Conservation (phyloP, 805 yeast genomes). For the Torulaspora microellipsoides region DNA sequence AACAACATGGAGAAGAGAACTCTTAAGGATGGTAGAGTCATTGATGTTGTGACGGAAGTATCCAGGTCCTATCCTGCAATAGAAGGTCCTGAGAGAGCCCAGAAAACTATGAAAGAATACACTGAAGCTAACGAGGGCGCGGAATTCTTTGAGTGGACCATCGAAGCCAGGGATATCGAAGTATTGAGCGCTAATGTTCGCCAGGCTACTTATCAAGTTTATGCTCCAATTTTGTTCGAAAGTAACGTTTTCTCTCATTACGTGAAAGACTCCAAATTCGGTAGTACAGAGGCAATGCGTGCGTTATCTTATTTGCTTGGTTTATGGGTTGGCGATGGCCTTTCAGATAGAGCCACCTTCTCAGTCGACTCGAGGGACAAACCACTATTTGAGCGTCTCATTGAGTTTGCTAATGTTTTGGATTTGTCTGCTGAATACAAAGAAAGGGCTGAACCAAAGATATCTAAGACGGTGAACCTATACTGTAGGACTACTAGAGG, state of each 20-base stretch:
- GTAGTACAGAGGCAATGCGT: conserved; percentile 8
- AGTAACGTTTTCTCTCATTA: conserved; percentile 2
- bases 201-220: conserved; percentile 33
- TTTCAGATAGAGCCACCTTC: conserved; percentile 14
- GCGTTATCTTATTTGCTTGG: conserved; percentile 38
- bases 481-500: conserved; percentile 1
- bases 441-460: conserved; percentile 1
- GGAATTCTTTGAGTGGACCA: conserved; percentile 37
- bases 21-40: conserved; percentile 7
- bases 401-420: conserved; percentile 9
- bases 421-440: conserved; percentile 2
- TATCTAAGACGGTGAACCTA: neutral
- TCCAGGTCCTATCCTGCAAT: conserved; percentile 2
- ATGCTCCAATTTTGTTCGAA: conserved; percentile 28
- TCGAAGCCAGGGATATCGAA: conserved; percentile 38
- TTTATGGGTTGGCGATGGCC: conserved; percentile 37
- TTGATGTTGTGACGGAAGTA: conserved; percentile 6
- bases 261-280: conserved; percentile 1
- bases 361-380: conserved; percentile 24
- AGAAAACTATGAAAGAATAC: conserved; percentile 20
- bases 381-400: conserved; percentile 20
- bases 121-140: conserved; percentile 22
- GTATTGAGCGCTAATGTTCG: conserved; percentile 28
- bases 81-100: conserved; percentile 16
- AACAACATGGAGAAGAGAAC: conserved; percentile 1